Base-by-base conservation (phyloP, 371 early-diverging fungal genomes). In the Dichotomocladium elegans region DNA sequence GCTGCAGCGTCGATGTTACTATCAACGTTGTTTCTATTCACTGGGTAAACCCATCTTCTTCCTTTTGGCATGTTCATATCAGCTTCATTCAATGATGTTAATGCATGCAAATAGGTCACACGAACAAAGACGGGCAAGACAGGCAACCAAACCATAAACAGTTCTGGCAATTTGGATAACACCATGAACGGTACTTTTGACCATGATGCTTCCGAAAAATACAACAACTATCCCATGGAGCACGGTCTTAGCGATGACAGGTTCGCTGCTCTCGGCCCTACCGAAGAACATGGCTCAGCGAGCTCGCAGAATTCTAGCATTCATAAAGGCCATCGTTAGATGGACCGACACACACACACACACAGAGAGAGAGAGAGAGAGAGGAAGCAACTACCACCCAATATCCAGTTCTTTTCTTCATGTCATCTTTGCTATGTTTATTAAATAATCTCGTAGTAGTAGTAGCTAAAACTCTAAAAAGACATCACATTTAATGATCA, bases 1-100 rank as follows among this genome's bases (percentile, higher is more conserved):
- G 71, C 26, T 82, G 83, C 48, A 73, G 68, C 10, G 47, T 80
- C 17, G 80, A 82, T 61, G 79, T 82, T 24, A 80, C 79, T 1
- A 54, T 80, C 37, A 82, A 80, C 31, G 75, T 76, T 1, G 58
- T 71, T 15, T 69, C 79, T 1, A 61, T 82, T 33, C 82, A 82
- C 48, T 81, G 80, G 80, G 79, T 78, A 24, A 25, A n/a, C n/a
- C n/a, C n/a, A n/a, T n/a, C n/a, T n/a, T n/a, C n/a, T n/a, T n/a
- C n/a, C n/a, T n/a, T n/a, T n/a, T n/a, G n/a, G n/a, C n/a, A n/a
- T n/a, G n/a, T n/a, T n/a, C n/a, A n/a, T n/a, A n/a, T n/a, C n/a
- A n/a, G n/a, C n/a, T n/a, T n/a, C n/a, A n/a, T n/a, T n/a, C n/a
- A n/a, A n/a, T n/a, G n/a, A n/a, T n/a, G n/a, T n/a, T n/a, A n/a